Base-by-base conservation (phyloP, 2,329 filamentous ascomycete species). In the Bimuria novae-zelandiae region DNA sequence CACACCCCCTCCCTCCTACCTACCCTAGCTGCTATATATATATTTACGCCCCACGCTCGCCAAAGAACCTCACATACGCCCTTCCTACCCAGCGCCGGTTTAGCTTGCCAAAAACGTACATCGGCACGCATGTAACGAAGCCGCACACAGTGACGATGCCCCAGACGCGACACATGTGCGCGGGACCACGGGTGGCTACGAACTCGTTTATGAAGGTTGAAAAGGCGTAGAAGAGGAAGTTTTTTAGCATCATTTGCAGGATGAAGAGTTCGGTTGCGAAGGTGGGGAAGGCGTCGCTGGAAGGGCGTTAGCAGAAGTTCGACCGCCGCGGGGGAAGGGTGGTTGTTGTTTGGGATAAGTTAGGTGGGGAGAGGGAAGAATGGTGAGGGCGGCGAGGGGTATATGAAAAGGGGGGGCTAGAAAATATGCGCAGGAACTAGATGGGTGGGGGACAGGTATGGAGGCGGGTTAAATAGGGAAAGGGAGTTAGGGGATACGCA, bases 241-340 rank as follows among this genome's bases (percentile, higher is more conserved):
- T 71, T 51, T 71, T 72, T 1, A 70, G 56, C 67, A 71, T 71
- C 69, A 72, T 72, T 39, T 72, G 68, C 8, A 72, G 55, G 40
- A 71, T 65, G 53, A 72, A 72, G 12, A 72, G 63, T 41, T 70
- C 61, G 3, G 68, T 71, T 1, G 63, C 55, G 35, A 69, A 60
- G 2, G 49, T 54, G 10, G 62, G 64, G 46, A 71, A 72, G 0
- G 67, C 62, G 40, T 72, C 69, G 5, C 68, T 71, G n/a, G n/a
- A n/a, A n/a, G n/a, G n/a, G n/a, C n/a, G n/a, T n/a, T n/a, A n/a
- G n/a, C n/a, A n/a, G n/a, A n/a, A n/a, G n/a, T n/a, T n/a, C n/a
- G n/a, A n/a, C n/a, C n/a, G n/a, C n/a, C n/a, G n/a, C n/a, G n/a
- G n/a, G n/a, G n/a, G n/a, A n/a, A n/a, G n/a, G n/a, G n/a, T n/a